Base-by-base conservation (phyloP, 2,329 filamentous ascomycete genomes). In the Albophoma yamanashiensis region DNA sequence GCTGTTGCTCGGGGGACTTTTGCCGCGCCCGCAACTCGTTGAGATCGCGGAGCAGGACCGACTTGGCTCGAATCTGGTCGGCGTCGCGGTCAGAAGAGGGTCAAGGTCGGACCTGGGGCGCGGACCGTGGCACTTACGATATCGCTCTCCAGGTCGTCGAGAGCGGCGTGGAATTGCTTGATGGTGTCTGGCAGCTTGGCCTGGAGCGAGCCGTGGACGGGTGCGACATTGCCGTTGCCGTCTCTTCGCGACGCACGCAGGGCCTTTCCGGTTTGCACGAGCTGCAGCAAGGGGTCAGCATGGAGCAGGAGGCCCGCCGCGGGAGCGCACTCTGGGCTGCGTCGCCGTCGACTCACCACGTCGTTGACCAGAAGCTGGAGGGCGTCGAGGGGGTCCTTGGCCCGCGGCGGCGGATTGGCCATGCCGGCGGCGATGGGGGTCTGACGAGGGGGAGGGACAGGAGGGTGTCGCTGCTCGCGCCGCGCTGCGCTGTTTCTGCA, bases 201-300 rank as follows among this genome's bases (percentile, higher is more conserved):
- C 58, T 75, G 75, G 67, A 66, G 69, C 45, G 66, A 68, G 63
- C 68, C 68, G 39, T 71, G 70, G 20, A 67, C 67, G 20, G 69
- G 70, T 20, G 67, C 66, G 20, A 74, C 62, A 52, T 73, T 73
- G 60, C 73, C 75, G 47, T 76, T 72, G 17, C 75, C 74, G 63
- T 82, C 78, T 64, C 76, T 78, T 38, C 74, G 72, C 43, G 77
- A 78, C 1, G 78, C 72, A 56, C 76, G 81, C 15, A 86, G 71
- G 22, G 82, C 80, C 67, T 82, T 86, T 20, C 82, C 83, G 2
- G 80, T 82, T 68, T 85, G 80, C 17, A 86, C 75, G 34, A 86
- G 78, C 83, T 86, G 45, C 40, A 47, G 34, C 14, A 34, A 47
- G 64, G 34, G 36, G 59, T 60, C 45, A 58, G 40, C 42, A 22